Evolutionary conservation across 495 filamentous ascomycete genomes (phyloP), one percentile per base, ranked within the genome.

Genomic region (Podospora comata): DNA sequence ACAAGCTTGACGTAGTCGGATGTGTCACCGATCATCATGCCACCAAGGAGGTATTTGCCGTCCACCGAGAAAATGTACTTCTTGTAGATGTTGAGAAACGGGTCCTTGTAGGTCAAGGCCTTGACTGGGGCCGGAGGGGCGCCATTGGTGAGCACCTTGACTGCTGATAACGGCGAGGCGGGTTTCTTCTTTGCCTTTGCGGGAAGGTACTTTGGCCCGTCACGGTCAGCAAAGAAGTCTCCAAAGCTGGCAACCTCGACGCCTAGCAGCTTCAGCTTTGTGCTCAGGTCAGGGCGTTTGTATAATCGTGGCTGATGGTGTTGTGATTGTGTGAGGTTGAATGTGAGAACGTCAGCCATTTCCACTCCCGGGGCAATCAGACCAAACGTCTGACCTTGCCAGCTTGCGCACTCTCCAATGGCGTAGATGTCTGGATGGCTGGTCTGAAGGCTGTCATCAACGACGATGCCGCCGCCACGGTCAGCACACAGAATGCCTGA

Each of bases 21-120:
- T 0, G 93, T 97, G 78, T 98, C 94, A 48, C 94, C 94, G 67
- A 98, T 97, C 91, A 98, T 97, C 94, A 98, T 98, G 3, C 94
- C 94, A 19, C 94, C 94, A 6, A 98, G 86, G 2, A 98, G 81
- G 76, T 92, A 95, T 75, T 97, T 96, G 26, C 94, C 94, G 75
- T 98, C 94, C 75, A 90, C 78, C 2, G 94, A 96, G 72, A 97
- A 97, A 6, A 98, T 79, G 77, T 93, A 98, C 78, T 98, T 98
- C 79, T 98, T 97, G 78, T 98, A 98, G 1, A 97, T 87, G n/a
- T 92, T 89, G 67, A 88, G 85, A 75, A 98, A 97, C 0, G 94
- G 94, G 78, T 98, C 94, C 68, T 91, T 95, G 79, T 97, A 98
- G 0, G 90, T 93, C 67, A 98, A 80, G 0, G 94, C 90, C 78